Percentiles rank a stretch among this genome's conserved stretches.
Evolutionary conservation across 164 flowering plant species (phyloP).

Genomic region (Vitis amurensis): DNA sequence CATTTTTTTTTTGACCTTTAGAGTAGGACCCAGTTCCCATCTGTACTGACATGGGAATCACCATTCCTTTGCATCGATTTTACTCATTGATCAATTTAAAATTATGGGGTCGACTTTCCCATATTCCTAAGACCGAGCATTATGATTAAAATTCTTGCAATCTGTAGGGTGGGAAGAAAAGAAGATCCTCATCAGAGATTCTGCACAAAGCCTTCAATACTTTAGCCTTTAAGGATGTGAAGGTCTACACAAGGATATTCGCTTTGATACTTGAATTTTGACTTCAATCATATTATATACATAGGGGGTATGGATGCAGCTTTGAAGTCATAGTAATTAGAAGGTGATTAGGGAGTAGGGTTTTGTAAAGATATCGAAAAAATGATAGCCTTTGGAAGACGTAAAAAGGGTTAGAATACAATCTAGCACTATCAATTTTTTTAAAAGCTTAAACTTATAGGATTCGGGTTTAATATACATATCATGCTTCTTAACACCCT

Average conservation of each 20-base stretch:
- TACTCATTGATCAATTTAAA: background rate
- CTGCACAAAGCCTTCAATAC: slow-evolving; percentile 8
- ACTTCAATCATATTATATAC: background rate
- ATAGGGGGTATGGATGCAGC: too few relatives aligned
- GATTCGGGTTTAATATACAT: too few relatives aligned
- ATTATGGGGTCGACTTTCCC: slow-evolving; percentile 11
- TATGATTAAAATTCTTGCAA: slow-evolving; percentile 14
- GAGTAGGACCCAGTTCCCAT: background rate
- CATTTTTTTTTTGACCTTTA: background rate
- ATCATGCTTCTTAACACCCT: too few relatives aligned
- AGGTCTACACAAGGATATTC: too few relatives aligned
- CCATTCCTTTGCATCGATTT: background rate
- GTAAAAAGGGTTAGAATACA: too few relatives aligned
- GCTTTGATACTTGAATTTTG: background rate
- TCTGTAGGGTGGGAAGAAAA: slow-evolving; percentile 4
- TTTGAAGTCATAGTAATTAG: too few relatives aligned
- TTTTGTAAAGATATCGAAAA: too few relatives aligned
- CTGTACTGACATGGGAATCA: background rate
- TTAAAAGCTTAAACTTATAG: too few relatives aligned
- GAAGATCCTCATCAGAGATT: slow-evolving; percentile 11
- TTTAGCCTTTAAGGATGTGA: background rate
- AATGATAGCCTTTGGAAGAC: too few relatives aligned
- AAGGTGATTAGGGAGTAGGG: too few relatives aligned
- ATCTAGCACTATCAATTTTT: too few relatives aligned
- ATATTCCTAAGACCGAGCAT: slow-evolving; percentile 14